Evolutionary conservation across 2,329 filamentous ascomycete species (phyloP), one percentile per base, ranked within the genome.

Genomic region (Dichotomopilus funicola): DNA sequence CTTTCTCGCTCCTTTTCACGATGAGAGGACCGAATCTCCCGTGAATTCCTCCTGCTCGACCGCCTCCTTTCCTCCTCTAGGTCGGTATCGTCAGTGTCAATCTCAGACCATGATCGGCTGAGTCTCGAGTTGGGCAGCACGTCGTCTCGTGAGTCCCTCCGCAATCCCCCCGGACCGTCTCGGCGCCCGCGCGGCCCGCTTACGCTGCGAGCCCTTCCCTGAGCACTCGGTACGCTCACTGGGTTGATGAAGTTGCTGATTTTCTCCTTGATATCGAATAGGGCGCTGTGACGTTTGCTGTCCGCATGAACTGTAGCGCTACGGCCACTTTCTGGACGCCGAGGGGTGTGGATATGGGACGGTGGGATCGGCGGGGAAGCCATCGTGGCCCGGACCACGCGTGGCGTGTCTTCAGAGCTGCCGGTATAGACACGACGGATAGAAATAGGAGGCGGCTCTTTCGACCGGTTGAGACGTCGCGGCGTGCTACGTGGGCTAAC

Each of bases 61-160:
- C 53, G 33, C 49, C 54, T 52, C n/a, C 48, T 43, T 54, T 60
- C 43, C 51, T 54, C 68, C 10, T 64, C 60, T 27, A 59, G 51
- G 43, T 65, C 58, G 33, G 61, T 46, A n/a, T 72, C 66, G 31
- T 71, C 71, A 10, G 65, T 66, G 3, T 68, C 71, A 4, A 73
- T 72, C 36, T 77, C 73, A 0, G 75, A 76, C 65, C 71, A 73
- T 52, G 68, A 72, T 31, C 68, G 70, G 43, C 68, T 72, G 1
- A 78, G 65, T 3, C 70, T 71, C 2, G 74, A 75, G 1, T 70
- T 66, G 0, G 68, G 71, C 4, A 75, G 61, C 51, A 71, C 68
- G 41, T 78, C 75, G 6, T 71, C 71, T 19, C 70, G 48, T 36
- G 47, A 56, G 5, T 42, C 49, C 42, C 56, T 36, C 12, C 41